Evolutionary conservation across 192 early-diverging fungal species (phyloP).

Genomic region (Paraglomus brasilianum): DNA sequence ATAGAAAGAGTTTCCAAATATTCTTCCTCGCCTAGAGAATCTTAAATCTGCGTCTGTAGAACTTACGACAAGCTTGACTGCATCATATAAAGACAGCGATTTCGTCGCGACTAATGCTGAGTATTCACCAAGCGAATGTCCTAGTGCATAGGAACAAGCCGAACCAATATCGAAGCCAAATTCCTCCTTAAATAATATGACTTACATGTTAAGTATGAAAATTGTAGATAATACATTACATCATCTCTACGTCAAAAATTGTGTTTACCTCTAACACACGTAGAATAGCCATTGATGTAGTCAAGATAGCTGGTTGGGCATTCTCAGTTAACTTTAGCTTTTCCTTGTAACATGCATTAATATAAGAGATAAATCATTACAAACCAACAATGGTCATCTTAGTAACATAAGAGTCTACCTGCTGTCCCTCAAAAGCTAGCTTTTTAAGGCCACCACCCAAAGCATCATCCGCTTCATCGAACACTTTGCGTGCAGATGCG

Average conservation of each 20-base stretch:
- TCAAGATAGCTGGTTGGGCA: constrained; percentile 92
- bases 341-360: constrained; percentile 31
- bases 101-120: constrained; percentile 70
- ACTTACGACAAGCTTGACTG: constrained; percentile 78
- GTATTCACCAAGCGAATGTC: constrained; percentile 96
- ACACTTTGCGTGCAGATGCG: constrained; percentile 69
- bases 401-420: constrained; percentile 35
- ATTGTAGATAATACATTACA: background rate
- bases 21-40: background rate
- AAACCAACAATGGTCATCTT: background rate
- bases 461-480: constrained; percentile 90
- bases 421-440: constrained; percentile 88
- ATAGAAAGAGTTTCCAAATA: background rate
- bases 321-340: constrained; percentile 64
- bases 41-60: too few relatives aligned
- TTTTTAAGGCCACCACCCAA: constrained; percentile 66
- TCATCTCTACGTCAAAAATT: background rate
- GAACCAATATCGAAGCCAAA: constrained; percentile 74
- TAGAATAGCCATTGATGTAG: constrained; percentile 84
- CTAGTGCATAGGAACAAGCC: constrained; percentile 76
- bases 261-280: constrained; percentile 69
- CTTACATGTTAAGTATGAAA: constrained; percentile 2
- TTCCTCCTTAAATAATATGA: constrained; percentile 46
- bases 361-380: background rate
- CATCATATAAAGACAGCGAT: constrained; percentile 70